Evolutionary conservation across 2,329 filamentous ascomycete species (phyloP).

Genomic region (Dactylellina haptotyla): DNA sequence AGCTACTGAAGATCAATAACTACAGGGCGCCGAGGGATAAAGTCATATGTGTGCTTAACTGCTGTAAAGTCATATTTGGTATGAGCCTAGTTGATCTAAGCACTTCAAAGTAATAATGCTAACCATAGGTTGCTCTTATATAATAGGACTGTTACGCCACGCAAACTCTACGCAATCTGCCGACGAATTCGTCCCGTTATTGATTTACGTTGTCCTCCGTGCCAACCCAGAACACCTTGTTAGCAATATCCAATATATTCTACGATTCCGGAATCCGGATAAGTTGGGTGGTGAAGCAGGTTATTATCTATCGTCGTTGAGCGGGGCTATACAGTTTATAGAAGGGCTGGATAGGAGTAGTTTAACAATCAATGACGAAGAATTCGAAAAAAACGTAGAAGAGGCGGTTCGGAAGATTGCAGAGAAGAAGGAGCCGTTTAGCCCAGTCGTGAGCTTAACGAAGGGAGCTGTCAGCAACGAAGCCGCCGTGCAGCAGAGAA

Average conservation of each 20-base stretch:
- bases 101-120: neutral
- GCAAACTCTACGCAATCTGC: constrained; percentile 93
- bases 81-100: constrained; percentile 57
- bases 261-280: constrained; percentile 95
- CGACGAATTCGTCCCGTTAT: constrained; percentile 91
- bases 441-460: constrained; percentile 32
- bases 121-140: too few species aligned
- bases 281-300: constrained; percentile 97
- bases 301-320: constrained; percentile 94
- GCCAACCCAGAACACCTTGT: constrained; percentile 95
- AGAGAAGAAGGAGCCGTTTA: constrained; percentile 62
- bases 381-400: constrained; percentile 97
- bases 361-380: constrained; percentile 90
- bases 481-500: constrained; percentile 62
- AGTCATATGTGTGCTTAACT: constrained; percentile 97
- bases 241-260: constrained; percentile 97
- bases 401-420: constrained; percentile 94
- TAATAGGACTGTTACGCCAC: constrained; percentile 81
- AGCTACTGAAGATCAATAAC: constrained; percentile 93
- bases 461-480: constrained; percentile 23
- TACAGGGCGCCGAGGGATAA: constrained; percentile 98
- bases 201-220: constrained; percentile 95
- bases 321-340: constrained; percentile 91
- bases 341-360: constrained; percentile 95
- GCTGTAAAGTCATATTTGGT: constrained; percentile 99